These are phyloP conservation scores for Suzukiozyma palmioleophila DNA, from an alignment of 1,139 yeast species.

Conservation along the genomic window DNA sequence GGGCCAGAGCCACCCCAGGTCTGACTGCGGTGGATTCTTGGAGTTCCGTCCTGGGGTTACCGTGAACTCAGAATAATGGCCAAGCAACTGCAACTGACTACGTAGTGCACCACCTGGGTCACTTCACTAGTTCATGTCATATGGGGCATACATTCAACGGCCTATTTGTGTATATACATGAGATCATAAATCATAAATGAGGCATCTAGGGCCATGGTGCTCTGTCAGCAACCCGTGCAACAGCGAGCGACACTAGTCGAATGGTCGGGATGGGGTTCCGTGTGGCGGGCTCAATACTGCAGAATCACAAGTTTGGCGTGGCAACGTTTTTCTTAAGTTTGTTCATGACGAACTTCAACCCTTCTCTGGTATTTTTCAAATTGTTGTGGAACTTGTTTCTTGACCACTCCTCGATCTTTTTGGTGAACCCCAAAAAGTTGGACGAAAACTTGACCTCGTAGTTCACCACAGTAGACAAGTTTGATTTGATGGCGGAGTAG, in stretches of 20 bases:
- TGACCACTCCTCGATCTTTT: conserved; percentile 82
- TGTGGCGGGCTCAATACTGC: not conserved
- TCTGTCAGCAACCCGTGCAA: too few species aligned
- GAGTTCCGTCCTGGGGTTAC: too few species aligned
- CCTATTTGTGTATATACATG: not conserved
- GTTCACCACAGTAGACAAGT: conserved; percentile 33
- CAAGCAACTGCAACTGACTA: too few species aligned
- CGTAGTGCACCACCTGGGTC: too few species aligned
- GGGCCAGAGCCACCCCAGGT: too few species aligned
- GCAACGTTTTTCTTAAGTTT: conserved; percentile 20
- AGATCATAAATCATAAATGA: not conserved
- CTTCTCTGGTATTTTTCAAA: conserved; percentile 61
- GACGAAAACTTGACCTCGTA: conserved; percentile 68
- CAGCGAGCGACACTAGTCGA: too few species aligned
- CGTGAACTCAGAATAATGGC: too few species aligned
- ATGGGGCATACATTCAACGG: too few species aligned
- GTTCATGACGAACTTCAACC: conserved; percentile 77
- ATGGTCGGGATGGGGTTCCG: too few species aligned
- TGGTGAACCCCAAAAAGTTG: conserved; percentile 65
- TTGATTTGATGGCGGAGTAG: conserved; percentile 23
- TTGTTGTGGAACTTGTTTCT: conserved; percentile 65
- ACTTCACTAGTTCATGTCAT: too few species aligned
- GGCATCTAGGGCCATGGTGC: too few species aligned
- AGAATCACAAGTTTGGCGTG: not conserved
- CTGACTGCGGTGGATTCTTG: too few species aligned